Conservation (phyloP, 805 yeast genomes). For the Wickerhamiella domercqiae region DNA sequence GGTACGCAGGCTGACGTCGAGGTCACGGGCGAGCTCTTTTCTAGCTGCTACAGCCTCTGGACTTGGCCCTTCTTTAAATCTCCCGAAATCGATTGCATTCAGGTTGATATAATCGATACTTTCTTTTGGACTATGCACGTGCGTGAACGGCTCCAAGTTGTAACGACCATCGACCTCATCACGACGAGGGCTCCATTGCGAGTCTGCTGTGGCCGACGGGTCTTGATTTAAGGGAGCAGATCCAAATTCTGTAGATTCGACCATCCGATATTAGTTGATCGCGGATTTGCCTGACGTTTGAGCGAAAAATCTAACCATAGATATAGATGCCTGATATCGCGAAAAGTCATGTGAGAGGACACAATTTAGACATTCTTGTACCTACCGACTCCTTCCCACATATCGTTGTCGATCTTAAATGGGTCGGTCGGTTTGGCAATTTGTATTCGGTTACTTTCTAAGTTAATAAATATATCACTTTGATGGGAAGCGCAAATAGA, state of each 20-base stretch:
- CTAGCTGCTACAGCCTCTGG: slow-evolving; percentile 23
- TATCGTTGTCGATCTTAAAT: no score
- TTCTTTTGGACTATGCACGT: slow-evolving; percentile 8
- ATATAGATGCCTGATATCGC: no score
- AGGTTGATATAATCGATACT: slow-evolving; percentile 8
- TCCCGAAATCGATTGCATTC: slow-evolving; percentile 25
- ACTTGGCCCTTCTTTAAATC: slow-evolving; percentile 24
- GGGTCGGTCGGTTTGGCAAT: no score
- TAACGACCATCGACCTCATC: slow-evolving; percentile 5
- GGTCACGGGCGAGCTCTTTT: slow-evolving; percentile 24
- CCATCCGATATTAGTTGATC: not conserved
- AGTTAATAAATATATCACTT: no score
- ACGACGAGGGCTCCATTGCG: slow-evolving; percentile 1
- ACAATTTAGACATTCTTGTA: no score
- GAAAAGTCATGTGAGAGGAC: no score
- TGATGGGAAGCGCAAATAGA: no score
- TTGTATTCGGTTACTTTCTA: no score
- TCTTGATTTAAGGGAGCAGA: slow-evolving; percentile 4
- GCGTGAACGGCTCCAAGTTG: slow-evolving; percentile 6
- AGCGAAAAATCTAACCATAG: no score
- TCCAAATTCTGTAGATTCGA: not conserved
- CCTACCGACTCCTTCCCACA: no score
- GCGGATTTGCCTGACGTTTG: not conserved
- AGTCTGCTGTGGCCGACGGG: slow-evolving; percentile 2
- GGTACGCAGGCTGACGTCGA: slow-evolving; percentile 29